These are phyloP conservation scores for Pyropia yezoensis DNA, from an alignment of 23 red algal genomes.

Conservation along the genomic window DNA sequence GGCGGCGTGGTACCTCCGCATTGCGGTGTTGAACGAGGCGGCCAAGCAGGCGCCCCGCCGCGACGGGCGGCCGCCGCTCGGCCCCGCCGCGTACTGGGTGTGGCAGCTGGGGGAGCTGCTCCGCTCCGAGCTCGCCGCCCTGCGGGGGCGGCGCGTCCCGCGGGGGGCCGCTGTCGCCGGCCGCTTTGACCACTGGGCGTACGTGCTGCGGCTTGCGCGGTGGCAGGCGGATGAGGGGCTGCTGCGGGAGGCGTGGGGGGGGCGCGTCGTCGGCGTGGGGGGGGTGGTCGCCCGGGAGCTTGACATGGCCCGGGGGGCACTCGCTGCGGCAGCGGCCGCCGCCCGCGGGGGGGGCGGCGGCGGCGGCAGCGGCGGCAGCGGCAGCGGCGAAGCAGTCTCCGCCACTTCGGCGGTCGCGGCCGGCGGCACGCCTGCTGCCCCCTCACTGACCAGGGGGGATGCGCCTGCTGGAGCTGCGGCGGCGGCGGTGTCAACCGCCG, in stretches of 20 bases:
- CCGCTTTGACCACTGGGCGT: conserved; percentile 37
- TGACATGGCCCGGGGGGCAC: too few relatives aligned
- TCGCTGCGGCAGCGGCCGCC: too few relatives aligned
- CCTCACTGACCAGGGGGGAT: too few relatives aligned
- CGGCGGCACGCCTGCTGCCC: too few relatives aligned
- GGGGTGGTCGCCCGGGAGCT: too few relatives aligned
- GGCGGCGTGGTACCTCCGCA: conserved; percentile 56
- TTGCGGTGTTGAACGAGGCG: conserved; percentile 64
- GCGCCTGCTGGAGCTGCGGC: too few relatives aligned
- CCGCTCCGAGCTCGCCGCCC: conserved; percentile 31
- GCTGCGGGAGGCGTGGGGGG: background rate
- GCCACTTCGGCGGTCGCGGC: too few relatives aligned
- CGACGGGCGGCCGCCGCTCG: conserved; percentile 29
- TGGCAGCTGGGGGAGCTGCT: conserved; percentile 34
- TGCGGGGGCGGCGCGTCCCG: conserved; percentile 15
- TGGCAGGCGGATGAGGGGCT: conserved; percentile 69
- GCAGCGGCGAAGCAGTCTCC: too few relatives aligned
- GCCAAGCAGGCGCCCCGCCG: conserved; percentile 30
- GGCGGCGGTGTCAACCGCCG: too few relatives aligned
- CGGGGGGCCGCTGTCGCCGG: background rate
- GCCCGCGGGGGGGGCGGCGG: too few relatives aligned
- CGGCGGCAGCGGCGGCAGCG: too few relatives aligned
- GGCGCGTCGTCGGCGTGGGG: too few relatives aligned
- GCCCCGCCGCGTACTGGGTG: conserved; percentile 26
- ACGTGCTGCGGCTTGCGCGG: conserved; percentile 39